Conservation (phyloP, 2,329 filamentous ascomycete species). For the Biscogniauxia mediterranea region DNA sequence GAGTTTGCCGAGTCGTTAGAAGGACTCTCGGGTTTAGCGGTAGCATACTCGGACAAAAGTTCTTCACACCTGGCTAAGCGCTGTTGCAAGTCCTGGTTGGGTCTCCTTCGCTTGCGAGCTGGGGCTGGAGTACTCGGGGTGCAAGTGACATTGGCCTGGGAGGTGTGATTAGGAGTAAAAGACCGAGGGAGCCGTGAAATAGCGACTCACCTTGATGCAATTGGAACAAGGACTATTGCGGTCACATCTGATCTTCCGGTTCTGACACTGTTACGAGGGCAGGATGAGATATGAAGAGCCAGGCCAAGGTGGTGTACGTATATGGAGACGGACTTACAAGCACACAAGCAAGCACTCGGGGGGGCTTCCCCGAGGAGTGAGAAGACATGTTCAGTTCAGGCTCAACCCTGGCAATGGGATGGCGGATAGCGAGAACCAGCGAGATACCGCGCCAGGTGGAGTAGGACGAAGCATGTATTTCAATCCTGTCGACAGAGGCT, state of each 20-base stretch:
- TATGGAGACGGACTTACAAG: conserved; percentile 14
- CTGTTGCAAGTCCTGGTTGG: conserved; percentile 62
- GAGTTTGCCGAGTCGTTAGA: conserved; percentile 25
- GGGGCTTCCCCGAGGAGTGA: conserved; percentile 26
- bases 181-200: neutral
- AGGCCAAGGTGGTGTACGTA: conserved; percentile 6
- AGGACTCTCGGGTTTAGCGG: conserved; percentile 27
- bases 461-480: neutral
- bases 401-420: conserved; percentile 4
- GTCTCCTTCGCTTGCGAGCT: conserved; percentile 56
- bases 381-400: conserved; percentile 21
- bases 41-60: conserved; percentile 56
- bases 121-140: conserved; percentile 60
- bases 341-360: conserved; percentile 31
- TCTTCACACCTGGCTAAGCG: conserved; percentile 58
- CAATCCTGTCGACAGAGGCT: neutral
- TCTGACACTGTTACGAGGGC: conserved; percentile 44
- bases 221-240: conserved; percentile 59
- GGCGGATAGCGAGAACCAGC: neutral
- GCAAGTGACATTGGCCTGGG: conserved; percentile 57
- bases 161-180: conserved; percentile 9
- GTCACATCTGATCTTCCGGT: conserved; percentile 63
- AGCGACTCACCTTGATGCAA: conserved; percentile 52
- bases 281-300: neutral
- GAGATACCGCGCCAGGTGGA: neutral